phyloP scores from a whole-genome alignment of 1,284 basidiomycete species.

The Athelia sp. region DNA sequence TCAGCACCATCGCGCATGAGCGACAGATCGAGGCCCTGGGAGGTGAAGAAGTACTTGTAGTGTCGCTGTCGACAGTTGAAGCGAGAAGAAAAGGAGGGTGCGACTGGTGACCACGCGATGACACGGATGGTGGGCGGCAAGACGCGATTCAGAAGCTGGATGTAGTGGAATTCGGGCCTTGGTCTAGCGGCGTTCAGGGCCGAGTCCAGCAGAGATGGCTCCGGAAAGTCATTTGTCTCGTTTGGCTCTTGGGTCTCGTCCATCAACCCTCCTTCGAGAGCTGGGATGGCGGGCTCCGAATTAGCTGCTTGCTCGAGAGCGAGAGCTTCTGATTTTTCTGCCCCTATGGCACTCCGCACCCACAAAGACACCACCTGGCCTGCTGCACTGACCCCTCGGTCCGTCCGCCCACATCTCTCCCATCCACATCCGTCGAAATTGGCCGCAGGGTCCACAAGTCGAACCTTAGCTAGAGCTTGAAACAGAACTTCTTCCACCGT shows the following conservation, averaged over 20 bases:
- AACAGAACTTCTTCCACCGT: slow-evolving; percentile 92
- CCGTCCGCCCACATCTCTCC: slow-evolving; percentile 90
- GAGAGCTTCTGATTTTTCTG: slow-evolving; percentile 2
- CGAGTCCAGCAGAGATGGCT: slow-evolving; percentile 21
- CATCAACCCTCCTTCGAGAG: slow-evolving; percentile 5
- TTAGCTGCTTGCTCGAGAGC: slow-evolving; percentile 1
- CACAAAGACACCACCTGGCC: slow-evolving; percentile 94
- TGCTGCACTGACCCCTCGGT: slow-evolving; percentile 91
- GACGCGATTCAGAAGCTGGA: slow-evolving; percentile 82
- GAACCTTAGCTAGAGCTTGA: slow-evolving; percentile 71
- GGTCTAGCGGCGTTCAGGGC: slow-evolving; percentile 14
- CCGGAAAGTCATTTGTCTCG: slow-evolving; percentile 19
- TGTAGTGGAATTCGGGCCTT: slow-evolving; percentile 69
- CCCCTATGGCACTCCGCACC: slow-evolving; percentile 60
- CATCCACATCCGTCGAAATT: slow-evolving; percentile 88
- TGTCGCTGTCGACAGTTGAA: slow-evolving; percentile 87
- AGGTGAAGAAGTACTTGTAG: slow-evolving; percentile 96
- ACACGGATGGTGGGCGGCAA: slow-evolving; percentile 88
- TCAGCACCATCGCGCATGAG: slow-evolving; percentile 78
- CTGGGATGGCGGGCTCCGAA: slow-evolving; percentile 6
- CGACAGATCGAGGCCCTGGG: slow-evolving; percentile 59
- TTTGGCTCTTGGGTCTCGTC: slow-evolving; percentile 7
- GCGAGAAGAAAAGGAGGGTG: slow-evolving; percentile 77
- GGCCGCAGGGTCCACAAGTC: slow-evolving; percentile 66
- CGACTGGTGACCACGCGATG: slow-evolving; percentile 95